Conservation (phyloP, 192 early-diverging fungal genomes). For the Podila verticillata region DNA sequence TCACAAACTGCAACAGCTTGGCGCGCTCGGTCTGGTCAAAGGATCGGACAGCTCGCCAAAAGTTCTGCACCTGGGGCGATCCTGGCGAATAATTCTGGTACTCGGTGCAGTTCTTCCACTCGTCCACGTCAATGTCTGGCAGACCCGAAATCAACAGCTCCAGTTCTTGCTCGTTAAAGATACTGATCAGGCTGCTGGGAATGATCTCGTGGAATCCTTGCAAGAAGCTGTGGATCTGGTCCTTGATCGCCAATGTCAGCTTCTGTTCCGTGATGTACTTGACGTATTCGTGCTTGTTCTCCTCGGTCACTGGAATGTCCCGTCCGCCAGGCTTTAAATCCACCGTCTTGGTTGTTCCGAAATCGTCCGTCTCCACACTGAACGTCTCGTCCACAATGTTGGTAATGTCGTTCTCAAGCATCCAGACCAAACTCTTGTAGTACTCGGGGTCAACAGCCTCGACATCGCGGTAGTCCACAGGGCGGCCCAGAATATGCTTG, state of each 20-base stretch:
- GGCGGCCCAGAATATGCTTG: conserved; percentile 93
- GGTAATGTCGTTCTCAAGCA: conserved; percentile 95
- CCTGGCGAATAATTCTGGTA: conserved; percentile 90
- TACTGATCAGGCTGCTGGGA: conserved; percentile 89
- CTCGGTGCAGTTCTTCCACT: conserved; percentile 99
- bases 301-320: conserved; percentile 91
- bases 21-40: conserved; percentile 98
- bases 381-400: conserved; percentile 96
- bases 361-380: conserved; percentile 92
- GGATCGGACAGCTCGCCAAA: conserved; percentile 97
- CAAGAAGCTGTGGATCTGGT: conserved; percentile 94
- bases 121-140: conserved; percentile 99
- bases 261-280: conserved; percentile 92
- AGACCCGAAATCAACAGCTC: conserved; percentile 98
- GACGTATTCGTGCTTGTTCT: conserved; percentile 98
- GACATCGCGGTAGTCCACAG: conserved; percentile 97
- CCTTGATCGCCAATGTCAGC: conserved; percentile 89
- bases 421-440: conserved; percentile 98
- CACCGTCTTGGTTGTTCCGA: conserved; percentile 85
- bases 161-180: conserved; percentile 99
- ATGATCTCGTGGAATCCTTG: conserved; percentile 97
- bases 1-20: conserved; percentile 97
- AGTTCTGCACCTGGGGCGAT: conserved; percentile 96
- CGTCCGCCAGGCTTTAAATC: conserved; percentile 91
- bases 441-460: conserved; percentile 98